A percentile compares a stretch with the other conserved stretches of the same genome.
Conservation (phyloP, 164 flowering plant genomes). For the Buxus sempervirens region DNA sequence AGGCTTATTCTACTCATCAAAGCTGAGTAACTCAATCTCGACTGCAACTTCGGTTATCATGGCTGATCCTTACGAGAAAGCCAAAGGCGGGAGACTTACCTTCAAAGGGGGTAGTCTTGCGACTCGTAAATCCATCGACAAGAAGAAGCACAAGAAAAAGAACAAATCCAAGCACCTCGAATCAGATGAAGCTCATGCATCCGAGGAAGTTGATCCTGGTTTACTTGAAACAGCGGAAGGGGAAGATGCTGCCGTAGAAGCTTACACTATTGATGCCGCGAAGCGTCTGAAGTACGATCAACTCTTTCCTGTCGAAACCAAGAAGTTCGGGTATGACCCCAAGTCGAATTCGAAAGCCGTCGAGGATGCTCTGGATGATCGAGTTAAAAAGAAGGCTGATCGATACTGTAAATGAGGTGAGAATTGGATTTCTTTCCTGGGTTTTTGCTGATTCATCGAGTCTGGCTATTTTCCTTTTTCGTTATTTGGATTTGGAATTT, state of each 20-base stretch:
- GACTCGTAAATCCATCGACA: conserved; percentile 49
- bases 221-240: conserved; percentile 11
- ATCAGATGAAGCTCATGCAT: conserved; percentile 9
- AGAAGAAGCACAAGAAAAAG: conserved; percentile 55
- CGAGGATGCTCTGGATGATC: conserved; percentile 84
- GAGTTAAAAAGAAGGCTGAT: conserved; percentile 97
- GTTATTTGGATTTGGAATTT: not conserved
- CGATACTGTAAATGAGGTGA: conserved; percentile 80
- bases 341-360: conserved; percentile 44
- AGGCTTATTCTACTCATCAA: too few species aligned
- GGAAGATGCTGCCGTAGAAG: conserved; percentile 19
- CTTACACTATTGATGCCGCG: conserved; percentile 79
- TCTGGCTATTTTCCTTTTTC: not conserved
- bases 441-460: not conserved
- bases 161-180: conserved; percentile 20
- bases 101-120: conserved; percentile 81
- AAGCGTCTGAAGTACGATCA: conserved; percentile 84
- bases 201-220: not conserved
- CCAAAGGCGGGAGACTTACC: conserved; percentile 61
- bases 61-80: conserved; percentile 76
- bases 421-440: not conserved
- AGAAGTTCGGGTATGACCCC: conserved; percentile 73
- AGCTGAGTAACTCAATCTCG: too few species aligned
- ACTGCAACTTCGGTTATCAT: conserved; percentile 7
- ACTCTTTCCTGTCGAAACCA: conserved; percentile 80